A percentile compares a stretch with the other conserved stretches of the same genome.
phyloP scores from a whole-genome alignment of 148 eudicot species.

The Rhododendron ovatum region DNA sequence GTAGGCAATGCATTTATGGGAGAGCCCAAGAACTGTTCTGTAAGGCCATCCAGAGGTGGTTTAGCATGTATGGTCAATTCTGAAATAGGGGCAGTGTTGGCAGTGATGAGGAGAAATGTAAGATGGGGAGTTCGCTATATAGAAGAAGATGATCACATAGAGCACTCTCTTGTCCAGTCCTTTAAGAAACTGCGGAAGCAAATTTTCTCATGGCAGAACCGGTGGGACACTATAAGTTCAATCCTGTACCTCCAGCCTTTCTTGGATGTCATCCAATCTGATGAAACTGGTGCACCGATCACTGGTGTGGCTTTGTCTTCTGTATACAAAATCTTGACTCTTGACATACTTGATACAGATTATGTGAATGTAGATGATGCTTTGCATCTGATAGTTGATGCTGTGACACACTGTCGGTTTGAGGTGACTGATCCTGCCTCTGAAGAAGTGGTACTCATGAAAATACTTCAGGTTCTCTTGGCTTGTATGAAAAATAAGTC shows the following conservation, averaged over 20 bases:
- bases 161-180: slow-evolving; percentile 76
- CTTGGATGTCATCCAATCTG: slow-evolving; percentile 82
- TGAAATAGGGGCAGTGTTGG: slow-evolving; percentile 82
- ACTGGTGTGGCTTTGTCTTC: slow-evolving; percentile 92
- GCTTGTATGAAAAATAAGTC: slow-evolving; percentile 93
- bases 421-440: slow-evolving; percentile 96
- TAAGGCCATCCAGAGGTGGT: slow-evolving; percentile 47
- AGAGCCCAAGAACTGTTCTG: slow-evolving; percentile 69
- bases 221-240: slow-evolving; percentile 70
- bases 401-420: slow-evolving; percentile 87
- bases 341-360: slow-evolving; percentile 64
- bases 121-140: slow-evolving; percentile 89
- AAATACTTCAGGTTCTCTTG: slow-evolving; percentile 89
- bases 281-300: slow-evolving; percentile 94
- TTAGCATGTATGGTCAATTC: slow-evolving; percentile 80
- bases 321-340: slow-evolving; percentile 75
- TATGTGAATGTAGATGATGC: slow-evolving; percentile 73
- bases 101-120: slow-evolving; percentile 96
- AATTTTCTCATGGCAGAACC: slow-evolving; percentile 74
- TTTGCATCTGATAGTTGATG: slow-evolving; percentile 82
- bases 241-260: slow-evolving; percentile 81
- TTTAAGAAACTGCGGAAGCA: slow-evolving; percentile 70
- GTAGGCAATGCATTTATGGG: slow-evolving; percentile 55
- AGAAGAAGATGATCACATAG: slow-evolving; percentile 78
- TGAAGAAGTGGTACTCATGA: slow-evolving; percentile 87